Conservation (phyloP, 2,329 filamentous ascomycete species). For the Cladophialophora carrionii region DNA sequence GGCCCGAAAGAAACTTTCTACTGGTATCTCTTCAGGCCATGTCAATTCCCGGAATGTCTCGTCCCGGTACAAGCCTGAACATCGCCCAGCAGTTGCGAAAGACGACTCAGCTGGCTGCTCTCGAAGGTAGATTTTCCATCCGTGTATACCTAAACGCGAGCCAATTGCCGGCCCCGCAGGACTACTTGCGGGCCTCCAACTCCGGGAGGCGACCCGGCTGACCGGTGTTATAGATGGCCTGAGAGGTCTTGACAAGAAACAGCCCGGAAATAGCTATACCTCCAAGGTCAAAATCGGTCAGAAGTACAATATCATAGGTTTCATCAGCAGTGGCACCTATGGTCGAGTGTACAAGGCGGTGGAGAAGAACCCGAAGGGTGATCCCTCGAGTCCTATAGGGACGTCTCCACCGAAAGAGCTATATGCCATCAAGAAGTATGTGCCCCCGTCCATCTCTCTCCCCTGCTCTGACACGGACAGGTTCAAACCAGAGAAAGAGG, state of each 20-base stretch:
- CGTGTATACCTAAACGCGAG: background rate
- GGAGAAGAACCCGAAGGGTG: constrained; percentile 66
- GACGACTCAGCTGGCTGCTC: constrained; percentile 25
- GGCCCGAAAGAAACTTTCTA: background rate
- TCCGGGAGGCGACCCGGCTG: background rate
- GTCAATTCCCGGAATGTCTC: constrained; percentile 31
- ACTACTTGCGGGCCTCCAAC: background rate
- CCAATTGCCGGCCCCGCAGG: background rate
- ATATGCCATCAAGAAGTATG: constrained; percentile 96
- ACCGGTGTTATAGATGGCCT: constrained; percentile 14
- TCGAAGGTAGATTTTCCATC: constrained; percentile 26
- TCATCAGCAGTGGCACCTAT: constrained; percentile 98
- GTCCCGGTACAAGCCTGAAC: constrained; percentile 32
- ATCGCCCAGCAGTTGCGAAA: constrained; percentile 36
- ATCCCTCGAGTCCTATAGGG: constrained; percentile 30
- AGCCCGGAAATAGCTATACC: constrained; percentile 57
- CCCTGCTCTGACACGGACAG: constrained; percentile 44
- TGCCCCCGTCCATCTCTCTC: constrained; percentile 21
- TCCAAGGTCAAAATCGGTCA: constrained; percentile 86
- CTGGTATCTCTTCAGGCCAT: background rate
- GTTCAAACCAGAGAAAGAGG: constrained; percentile 97
- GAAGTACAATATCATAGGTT: constrained; percentile 90
- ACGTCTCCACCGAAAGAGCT: constrained; percentile 60
- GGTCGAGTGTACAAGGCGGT: constrained; percentile 96
- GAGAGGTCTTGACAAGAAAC: constrained; percentile 41